A percentile compares a stretch with the other conserved stretches of the same genome.
These are phyloP conservation scores for Laburnicola sp. DNA, from an alignment of 2,329 filamentous ascomycete genomes.

Conservation along the genomic window DNA sequence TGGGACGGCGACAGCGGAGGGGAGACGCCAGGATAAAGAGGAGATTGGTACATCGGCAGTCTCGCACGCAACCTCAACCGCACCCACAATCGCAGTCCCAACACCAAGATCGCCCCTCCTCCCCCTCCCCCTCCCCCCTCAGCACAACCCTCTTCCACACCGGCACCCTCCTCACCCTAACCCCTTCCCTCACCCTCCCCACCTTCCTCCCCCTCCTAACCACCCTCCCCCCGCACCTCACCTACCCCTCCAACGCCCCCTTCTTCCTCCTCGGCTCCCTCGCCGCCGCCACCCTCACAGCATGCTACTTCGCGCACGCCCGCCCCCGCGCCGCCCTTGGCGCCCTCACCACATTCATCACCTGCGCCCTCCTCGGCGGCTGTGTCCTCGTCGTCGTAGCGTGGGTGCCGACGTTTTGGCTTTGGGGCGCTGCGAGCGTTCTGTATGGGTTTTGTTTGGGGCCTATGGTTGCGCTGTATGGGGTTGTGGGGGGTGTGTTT, in stretches of 20 bases:
- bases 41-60: no score
- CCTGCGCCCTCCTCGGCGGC: conserved; percentile 3
- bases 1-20: no score
- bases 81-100: no score
- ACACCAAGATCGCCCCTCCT: no score
- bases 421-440: not conserved
- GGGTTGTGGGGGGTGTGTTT: conserved; percentile 8
- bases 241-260: not conserved
- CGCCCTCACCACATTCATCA: conserved; percentile 13
- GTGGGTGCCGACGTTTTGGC: conserved; percentile 4
- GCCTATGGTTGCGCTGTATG: conserved; percentile 7
- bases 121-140: no score
- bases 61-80: no score
- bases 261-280: conserved; percentile 10
- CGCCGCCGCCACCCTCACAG: not conserved
- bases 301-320: not conserved
- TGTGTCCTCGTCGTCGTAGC: conserved; percentile 1
- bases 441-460: conserved; percentile 16
- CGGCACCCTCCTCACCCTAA: conserved; percentile 12
- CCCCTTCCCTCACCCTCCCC: conserved; percentile 16
- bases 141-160: conserved; percentile 6
- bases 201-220: conserved; percentile 15
- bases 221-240: conserved; percentile 7
- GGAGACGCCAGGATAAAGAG: no score
- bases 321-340: conserved; percentile 3